Evolutionary conservation across 371 early-diverging fungal species (phyloP).

Genomic region (Cladochytrium tenue): DNA sequence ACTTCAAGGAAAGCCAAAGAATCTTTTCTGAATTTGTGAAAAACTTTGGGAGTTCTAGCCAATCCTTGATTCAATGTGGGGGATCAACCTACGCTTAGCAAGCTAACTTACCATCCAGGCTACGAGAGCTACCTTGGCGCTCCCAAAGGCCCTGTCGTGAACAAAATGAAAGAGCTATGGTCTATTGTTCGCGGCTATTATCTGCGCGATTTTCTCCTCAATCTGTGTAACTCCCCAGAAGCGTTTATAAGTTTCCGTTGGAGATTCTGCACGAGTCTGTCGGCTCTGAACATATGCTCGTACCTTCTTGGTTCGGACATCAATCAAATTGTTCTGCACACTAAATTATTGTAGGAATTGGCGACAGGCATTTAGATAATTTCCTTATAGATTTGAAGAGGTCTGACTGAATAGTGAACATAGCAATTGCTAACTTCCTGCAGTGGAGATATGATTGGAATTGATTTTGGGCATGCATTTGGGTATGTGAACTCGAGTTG

Average conservation of each 20-base stretch:
- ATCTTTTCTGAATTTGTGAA: conserved; percentile 25
- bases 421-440: background rate
- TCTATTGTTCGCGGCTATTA: conserved; percentile 39
- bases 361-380: conserved; percentile 74
- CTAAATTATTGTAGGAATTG: conserved; percentile 51
- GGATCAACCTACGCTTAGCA: too few species aligned
- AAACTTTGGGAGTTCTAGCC: conserved; percentile 3
- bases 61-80: conserved; percentile 17
- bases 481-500: conserved; percentile 34
- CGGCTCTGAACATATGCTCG: conserved; percentile 62
- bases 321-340: background rate
- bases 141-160: conserved; percentile 45
- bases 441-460: conserved; percentile 64
- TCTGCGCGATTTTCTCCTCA: conserved; percentile 50
- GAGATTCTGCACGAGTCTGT: conserved; percentile 62
- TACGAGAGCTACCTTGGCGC: conserved; percentile 58
- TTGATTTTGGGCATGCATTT: conserved; percentile 79
- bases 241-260: conserved; percentile 62
- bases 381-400: conserved; percentile 61
- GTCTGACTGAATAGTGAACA: conserved; percentile 24
- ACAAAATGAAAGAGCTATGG: conserved; percentile 42
- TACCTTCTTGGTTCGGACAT: conserved; percentile 58
- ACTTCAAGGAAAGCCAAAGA: conserved; percentile 9
- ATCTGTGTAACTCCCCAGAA: conserved; percentile 65
- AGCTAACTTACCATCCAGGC: conserved; percentile 44